Evolutionary conservation across 495 filamentous ascomycete genomes (phyloP), one percentile per base, ranked within the genome.

Genomic region (Penicillium soppii): DNA sequence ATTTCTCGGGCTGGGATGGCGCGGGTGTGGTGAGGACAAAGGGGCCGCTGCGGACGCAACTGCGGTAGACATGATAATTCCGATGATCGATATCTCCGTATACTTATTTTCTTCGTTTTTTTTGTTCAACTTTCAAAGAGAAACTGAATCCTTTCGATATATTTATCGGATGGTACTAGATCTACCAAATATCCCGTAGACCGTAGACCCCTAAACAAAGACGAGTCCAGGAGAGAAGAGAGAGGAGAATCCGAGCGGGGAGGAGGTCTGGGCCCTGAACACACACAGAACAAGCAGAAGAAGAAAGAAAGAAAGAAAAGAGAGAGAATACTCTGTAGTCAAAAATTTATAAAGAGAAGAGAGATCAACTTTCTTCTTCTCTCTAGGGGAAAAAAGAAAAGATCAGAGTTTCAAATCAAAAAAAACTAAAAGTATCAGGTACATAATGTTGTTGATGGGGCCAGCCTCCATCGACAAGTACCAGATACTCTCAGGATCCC

Each of bases 31-130:
- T 53, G 76, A 71, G 42, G 77, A 59, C 57, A 81, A 58, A 33
- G 76, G 69, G 41, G 72, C 70, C 32, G 71, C 64, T 38, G 69
- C 75, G 61, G 75, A 67, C 57, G 77, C 77, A 58, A 81, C 75
- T 20, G 75, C 76, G 49, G 76, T 81, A 41, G 76, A 80, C 78
- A 81, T 81, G n/a, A n/a, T n/a, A n/a, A n/a, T n/a, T n/a, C n/a
- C n/a, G n/a, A n/a, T n/a, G n/a, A n/a, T n/a, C n/a, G n/a, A n/a
- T n/a, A n/a, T n/a, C n/a, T n/a, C n/a, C n/a, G n/a, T n/a, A n/a
- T n/a, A n/a, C n/a, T n/a, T n/a, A n/a, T n/a, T n/a, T n/a, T n/a
- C n/a, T n/a, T n/a, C 9, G 25, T 27, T 27, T 9, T 27, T 9
- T 27, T 9, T 27, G 5, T 27, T 9, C 25, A 4, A 27, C 25